These are phyloP conservation scores for Papiliotrema terrestris DNA, from an alignment of 1,284 basidiomycete species.

Conservation along the genomic window DNA sequence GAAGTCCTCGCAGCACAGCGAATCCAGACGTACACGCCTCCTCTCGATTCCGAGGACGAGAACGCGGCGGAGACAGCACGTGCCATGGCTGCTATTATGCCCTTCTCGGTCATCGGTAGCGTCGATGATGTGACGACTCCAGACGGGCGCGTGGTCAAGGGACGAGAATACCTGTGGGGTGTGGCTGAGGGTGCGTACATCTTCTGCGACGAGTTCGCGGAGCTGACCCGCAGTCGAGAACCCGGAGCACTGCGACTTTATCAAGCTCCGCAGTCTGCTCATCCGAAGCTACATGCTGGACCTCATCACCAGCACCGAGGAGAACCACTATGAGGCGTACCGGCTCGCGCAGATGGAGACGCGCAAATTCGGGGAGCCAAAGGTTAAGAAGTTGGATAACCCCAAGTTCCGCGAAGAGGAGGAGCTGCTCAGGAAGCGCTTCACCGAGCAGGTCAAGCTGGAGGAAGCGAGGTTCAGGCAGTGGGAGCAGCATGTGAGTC, in stretches of 20 bases:
- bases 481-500: constrained; percentile 94
- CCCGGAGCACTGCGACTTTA: constrained; percentile 99
- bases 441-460: constrained; percentile 99
- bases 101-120: constrained; percentile 97
- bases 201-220: not conserved
- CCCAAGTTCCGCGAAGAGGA: constrained; percentile 99
- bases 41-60: constrained; percentile 88
- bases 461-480: constrained; percentile 97
- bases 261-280: constrained; percentile 90
- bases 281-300: constrained; percentile 99
- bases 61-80: constrained; percentile 83
- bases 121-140: constrained; percentile 88
- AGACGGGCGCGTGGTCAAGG: constrained; percentile 92
- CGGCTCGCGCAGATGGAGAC: constrained; percentile 99
- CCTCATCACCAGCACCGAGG: constrained; percentile 92
- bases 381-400: constrained; percentile 98
- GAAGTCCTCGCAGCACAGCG: constrained; percentile 87
- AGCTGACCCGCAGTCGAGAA: constrained; percentile 71
- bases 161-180: constrained; percentile 99
- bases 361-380: constrained; percentile 96
- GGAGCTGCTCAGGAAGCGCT: constrained; percentile 90
- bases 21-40: constrained; percentile 92
- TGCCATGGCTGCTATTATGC: constrained; percentile 79
- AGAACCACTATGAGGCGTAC: constrained; percentile 97
- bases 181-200: constrained; percentile 77